phyloP scores from a whole-genome alignment of 495 filamentous ascomycete species.

The Hyaloscypha bicolor region DNA sequence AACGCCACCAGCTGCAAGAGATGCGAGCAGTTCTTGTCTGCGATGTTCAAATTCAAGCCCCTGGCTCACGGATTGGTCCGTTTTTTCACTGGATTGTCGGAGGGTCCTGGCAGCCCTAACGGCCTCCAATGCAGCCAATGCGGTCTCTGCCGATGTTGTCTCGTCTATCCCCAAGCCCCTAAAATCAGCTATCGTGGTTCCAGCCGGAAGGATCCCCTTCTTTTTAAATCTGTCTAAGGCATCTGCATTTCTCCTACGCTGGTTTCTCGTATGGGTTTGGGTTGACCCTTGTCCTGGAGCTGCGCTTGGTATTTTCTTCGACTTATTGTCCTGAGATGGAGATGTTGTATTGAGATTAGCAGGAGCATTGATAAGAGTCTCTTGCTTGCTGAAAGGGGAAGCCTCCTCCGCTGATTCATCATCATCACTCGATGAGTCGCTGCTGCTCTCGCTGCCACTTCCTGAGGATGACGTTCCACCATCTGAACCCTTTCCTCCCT shows the following conservation, averaged over 20 bases:
- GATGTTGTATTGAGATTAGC: neutral
- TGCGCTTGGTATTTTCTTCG: neutral
- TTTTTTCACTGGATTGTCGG: slow-evolving; percentile 4
- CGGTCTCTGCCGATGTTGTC: slow-evolving; percentile 29
- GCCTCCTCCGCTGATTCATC: slow-evolving; percentile 29
- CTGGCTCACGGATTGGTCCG: slow-evolving; percentile 33
- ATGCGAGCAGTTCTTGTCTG: slow-evolving; percentile 52
- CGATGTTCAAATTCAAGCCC: slow-evolving; percentile 49
- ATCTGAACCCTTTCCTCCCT: neutral
- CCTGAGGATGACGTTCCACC: slow-evolving; percentile 15
- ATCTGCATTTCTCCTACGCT: slow-evolving; percentile 50
- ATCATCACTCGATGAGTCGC: slow-evolving; percentile 36
- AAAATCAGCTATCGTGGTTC: slow-evolving; percentile 52
- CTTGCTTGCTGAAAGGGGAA: slow-evolving; percentile 27
- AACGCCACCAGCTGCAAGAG: slow-evolving; percentile 53
- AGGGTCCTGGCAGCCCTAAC: slow-evolving; percentile 26
- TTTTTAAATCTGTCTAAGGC: slow-evolving; percentile 51
- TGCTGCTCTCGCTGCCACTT: slow-evolving; percentile 24
- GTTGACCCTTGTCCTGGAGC: slow-evolving; percentile 44
- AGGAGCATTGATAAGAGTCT: neutral
- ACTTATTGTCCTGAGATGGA: neutral
- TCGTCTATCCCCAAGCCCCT: slow-evolving; percentile 36
- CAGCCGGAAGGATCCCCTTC: slow-evolving; percentile 47
- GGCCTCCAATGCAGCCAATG: slow-evolving; percentile 22
- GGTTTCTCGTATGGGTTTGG: slow-evolving; percentile 57